Conservation (phyloP, 208 protist genomes). For the Leishmania turanica region DNA sequence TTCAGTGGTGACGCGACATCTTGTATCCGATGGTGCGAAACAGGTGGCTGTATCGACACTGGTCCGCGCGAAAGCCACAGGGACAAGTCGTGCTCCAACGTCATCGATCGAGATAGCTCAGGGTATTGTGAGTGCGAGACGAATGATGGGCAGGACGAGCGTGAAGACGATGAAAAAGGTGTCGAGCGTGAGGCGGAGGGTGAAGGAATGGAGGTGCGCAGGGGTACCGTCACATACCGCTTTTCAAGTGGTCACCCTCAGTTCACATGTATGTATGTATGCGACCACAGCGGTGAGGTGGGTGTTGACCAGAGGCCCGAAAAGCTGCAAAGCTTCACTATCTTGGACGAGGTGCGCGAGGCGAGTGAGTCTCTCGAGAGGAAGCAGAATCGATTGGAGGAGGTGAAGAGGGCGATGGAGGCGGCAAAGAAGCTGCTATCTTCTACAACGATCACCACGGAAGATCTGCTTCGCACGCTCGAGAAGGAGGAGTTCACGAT, state of each 20-base stretch:
- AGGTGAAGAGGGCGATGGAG: slow-evolving; percentile 30
- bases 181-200: not conserved
- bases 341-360: slow-evolving; percentile 18
- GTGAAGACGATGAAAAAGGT: not conserved
- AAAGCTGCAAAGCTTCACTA: slow-evolving; percentile 23
- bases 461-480: slow-evolving; percentile 60
- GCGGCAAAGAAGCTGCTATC: slow-evolving; percentile 16
- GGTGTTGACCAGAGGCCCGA: slow-evolving; percentile 18
- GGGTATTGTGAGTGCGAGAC: slow-evolving; percentile 67
- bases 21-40: slow-evolving; percentile 54
- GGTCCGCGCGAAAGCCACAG: slow-evolving; percentile 10
- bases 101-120: slow-evolving; percentile 31
- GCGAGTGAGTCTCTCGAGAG: slow-evolving; percentile 17
- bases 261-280: slow-evolving; percentile 60
- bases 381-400: slow-evolving; percentile 12
- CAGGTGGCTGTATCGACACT: slow-evolving; percentile 35
- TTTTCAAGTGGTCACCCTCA: slow-evolving; percentile 49
- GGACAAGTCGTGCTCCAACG: slow-evolving; percentile 45
- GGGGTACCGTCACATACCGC: slow-evolving; percentile 19
- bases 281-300: slow-evolving; percentile 34
- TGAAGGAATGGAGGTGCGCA: not conserved
- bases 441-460: slow-evolving; percentile 34
- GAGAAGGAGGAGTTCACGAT: slow-evolving; percentile 50
- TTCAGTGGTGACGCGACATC: slow-evolving; percentile 5
- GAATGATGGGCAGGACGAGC: not conserved